Evolutionary conservation across 2,329 filamentous ascomycete genomes (phyloP).

Genomic region (Colletotrichum higginsianum): DNA sequence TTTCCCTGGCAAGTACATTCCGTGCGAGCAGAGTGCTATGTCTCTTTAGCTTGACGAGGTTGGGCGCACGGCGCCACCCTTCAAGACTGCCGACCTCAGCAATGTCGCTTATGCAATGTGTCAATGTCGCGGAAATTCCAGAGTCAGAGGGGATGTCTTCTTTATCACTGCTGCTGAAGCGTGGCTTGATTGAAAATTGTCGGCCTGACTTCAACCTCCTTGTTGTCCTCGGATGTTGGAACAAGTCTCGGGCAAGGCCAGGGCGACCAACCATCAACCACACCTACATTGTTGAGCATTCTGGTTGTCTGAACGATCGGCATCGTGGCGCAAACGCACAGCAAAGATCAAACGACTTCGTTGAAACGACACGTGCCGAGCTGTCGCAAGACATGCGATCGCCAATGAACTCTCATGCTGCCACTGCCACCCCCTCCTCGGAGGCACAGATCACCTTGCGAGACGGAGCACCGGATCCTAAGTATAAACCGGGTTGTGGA

Average conservation of each 20-base stretch:
- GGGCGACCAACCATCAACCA: slow-evolving; percentile 7
- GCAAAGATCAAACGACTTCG: not conserved
- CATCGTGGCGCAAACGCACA: slow-evolving; percentile 4
- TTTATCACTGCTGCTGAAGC: slow-evolving; percentile 14
- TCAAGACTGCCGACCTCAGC: not conserved
- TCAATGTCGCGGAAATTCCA: not conserved
- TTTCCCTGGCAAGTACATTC: slow-evolving; percentile 18
- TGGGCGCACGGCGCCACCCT: not conserved
- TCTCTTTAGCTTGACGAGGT: not conserved
- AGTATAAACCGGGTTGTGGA: not conserved
- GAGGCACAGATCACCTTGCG: not conserved
- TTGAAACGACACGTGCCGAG: slow-evolving; percentile 9
- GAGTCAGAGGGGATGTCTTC: not conserved
- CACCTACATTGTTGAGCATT: not conserved
- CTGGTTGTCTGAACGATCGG: slow-evolving; percentile 24
- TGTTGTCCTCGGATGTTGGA: not conserved
- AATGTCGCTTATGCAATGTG: slow-evolving; percentile 13
- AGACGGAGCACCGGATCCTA: not conserved
- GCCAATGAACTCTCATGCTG: not conserved
- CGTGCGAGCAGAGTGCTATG: not conserved
- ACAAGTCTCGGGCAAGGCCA: not conserved
- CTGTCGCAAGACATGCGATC: not conserved
- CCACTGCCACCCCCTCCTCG: not conserved
- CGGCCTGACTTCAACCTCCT: slow-evolving; percentile 5
- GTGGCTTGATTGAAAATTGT: not conserved